Percentiles rank a stretch among this genome's conserved stretches.
These are phyloP conservation scores for Discostella stelligera DNA, from an alignment of 352 stramenopile species.

Conservation along the genomic window DNA sequence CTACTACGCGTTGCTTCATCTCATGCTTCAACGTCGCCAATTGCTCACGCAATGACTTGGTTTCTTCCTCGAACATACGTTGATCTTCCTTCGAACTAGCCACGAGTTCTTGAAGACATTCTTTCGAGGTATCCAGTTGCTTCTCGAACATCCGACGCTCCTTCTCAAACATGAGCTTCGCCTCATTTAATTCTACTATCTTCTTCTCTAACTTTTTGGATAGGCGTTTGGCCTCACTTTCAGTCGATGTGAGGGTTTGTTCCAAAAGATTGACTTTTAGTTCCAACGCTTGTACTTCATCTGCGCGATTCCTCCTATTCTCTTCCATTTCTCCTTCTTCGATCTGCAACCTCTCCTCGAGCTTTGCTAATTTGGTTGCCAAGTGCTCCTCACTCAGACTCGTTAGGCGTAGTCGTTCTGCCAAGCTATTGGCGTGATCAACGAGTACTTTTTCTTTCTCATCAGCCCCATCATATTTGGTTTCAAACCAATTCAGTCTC, in stretches of 20 bases:
- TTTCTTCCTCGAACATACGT: slow-evolving; percentile 40
- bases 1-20: slow-evolving; percentile 6
- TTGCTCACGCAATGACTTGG: slow-evolving; percentile 24
- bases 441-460: slow-evolving; percentile 54
- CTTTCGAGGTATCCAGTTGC: slow-evolving; percentile 41
- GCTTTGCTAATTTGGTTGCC: slow-evolving; percentile 40
- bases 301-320: neutral
- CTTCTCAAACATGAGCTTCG: slow-evolving; percentile 26
- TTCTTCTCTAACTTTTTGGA: slow-evolving; percentile 29
- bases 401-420: slow-evolving; percentile 43
- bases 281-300: slow-evolving; percentile 14
- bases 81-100: slow-evolving; percentile 50
- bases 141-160: slow-evolving; percentile 44
- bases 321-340: slow-evolving; percentile 32
- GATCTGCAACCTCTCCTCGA: slow-evolving; percentile 31
- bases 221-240: slow-evolving; percentile 16
- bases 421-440: slow-evolving; percentile 51
- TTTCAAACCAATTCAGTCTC: slow-evolving; percentile 35
- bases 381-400: slow-evolving; percentile 50
- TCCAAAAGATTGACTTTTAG: slow-evolving; percentile 10
- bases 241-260: slow-evolving; percentile 7
- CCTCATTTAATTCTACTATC: slow-evolving; percentile 29
- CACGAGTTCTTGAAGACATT: slow-evolving; percentile 51
- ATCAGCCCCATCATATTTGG: slow-evolving; percentile 49
- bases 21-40: slow-evolving; percentile 15